These are phyloP conservation scores for Candida fluviatilis DNA, from an alignment of 805 yeast species.

Conservation along the genomic window DNA sequence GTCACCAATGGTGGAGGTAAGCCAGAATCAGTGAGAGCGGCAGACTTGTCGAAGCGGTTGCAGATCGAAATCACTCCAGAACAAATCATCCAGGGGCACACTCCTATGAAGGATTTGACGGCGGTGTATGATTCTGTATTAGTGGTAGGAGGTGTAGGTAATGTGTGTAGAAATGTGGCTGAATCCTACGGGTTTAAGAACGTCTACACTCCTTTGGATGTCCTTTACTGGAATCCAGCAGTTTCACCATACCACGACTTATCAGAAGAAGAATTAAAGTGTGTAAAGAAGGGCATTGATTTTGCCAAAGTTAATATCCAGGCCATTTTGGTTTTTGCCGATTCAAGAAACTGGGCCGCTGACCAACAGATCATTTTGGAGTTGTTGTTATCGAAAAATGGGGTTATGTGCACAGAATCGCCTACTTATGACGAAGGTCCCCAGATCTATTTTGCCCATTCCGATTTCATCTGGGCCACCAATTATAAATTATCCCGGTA, in stretches of 20 bases:
- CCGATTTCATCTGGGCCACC: constrained; percentile 92
- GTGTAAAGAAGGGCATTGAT: constrained; percentile 51
- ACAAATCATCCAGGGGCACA: constrained; percentile 89
- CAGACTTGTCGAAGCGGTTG: constrained; percentile 61
- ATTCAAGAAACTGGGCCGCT: constrained; percentile 89
- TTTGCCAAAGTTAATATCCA: constrained; percentile 66
- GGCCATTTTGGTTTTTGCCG: constrained; percentile 86
- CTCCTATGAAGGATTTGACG: constrained; percentile 85
- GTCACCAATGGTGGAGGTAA: constrained; percentile 94
- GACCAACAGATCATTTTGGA: constrained; percentile 89
- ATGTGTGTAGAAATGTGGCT: constrained; percentile 79
- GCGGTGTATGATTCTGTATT: constrained; percentile 65
- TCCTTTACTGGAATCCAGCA: constrained; percentile 82
- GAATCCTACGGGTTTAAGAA: constrained; percentile 78
- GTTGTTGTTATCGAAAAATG: constrained; percentile 67
- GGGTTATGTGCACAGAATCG: constrained; percentile 80
- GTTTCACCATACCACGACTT: constrained; percentile 80
- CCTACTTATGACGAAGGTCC: constrained; percentile 75
- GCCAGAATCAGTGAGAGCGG: constrained; percentile 70
- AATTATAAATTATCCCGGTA: constrained; percentile 77
- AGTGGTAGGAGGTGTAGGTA: constrained; percentile 88
- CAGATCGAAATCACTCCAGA: constrained; percentile 59
- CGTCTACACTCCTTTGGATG: constrained; percentile 77
- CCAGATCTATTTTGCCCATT: constrained; percentile 80
- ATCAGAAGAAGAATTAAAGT: constrained; percentile 63